Percentiles rank a stretch among this genome's conserved stretches.
These are phyloP conservation scores for Xylaria nigripes DNA, from an alignment of 495 filamentous ascomycete genomes.

Conservation along the genomic window DNA sequence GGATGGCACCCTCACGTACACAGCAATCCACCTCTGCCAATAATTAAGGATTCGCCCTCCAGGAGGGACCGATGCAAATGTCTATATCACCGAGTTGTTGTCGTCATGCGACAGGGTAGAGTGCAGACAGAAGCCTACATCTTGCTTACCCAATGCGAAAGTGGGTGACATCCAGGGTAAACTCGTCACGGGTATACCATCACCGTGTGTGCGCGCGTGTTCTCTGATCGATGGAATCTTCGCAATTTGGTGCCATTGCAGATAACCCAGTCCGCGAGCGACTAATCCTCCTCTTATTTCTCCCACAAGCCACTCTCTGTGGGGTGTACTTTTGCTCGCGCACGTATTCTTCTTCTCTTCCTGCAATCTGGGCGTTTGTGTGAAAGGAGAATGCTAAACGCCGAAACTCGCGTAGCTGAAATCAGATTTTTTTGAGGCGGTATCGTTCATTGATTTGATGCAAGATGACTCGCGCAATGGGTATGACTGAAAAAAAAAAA, in stretches of 20 bases:
- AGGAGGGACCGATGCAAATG: constrained; percentile 3
- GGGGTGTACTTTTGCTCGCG: constrained; percentile 9
- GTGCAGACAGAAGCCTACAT: background rate
- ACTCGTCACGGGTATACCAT: background rate
- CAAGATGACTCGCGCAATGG: constrained; percentile 24
- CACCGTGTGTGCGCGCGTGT: background rate
- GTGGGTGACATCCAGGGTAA: background rate
- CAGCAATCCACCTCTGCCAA: constrained; percentile 5
- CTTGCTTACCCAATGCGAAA: constrained; percentile 1
- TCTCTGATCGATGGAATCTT: constrained; percentile 1
- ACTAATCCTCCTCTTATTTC: background rate
- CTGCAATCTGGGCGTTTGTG: constrained; percentile 11
- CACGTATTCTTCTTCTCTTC: constrained; percentile 6
- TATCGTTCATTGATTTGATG: constrained; percentile 23
- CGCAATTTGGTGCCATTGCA: background rate
- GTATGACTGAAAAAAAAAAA: constrained; percentile 27
- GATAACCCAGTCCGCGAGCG: constrained; percentile 3
- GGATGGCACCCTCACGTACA: background rate
- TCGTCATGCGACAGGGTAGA: constrained; percentile 2
- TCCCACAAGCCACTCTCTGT: background rate
- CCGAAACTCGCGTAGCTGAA: constrained; percentile 23
- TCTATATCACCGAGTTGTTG: background rate
- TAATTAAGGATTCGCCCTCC: constrained; percentile 9
- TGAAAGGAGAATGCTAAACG: constrained; percentile 15
- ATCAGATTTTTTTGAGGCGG: constrained; percentile 25